These are phyloP conservation scores for Pythium phragmiticola DNA, from an alignment of 352 stramenopile genomes.

Conservation along the genomic window DNA sequence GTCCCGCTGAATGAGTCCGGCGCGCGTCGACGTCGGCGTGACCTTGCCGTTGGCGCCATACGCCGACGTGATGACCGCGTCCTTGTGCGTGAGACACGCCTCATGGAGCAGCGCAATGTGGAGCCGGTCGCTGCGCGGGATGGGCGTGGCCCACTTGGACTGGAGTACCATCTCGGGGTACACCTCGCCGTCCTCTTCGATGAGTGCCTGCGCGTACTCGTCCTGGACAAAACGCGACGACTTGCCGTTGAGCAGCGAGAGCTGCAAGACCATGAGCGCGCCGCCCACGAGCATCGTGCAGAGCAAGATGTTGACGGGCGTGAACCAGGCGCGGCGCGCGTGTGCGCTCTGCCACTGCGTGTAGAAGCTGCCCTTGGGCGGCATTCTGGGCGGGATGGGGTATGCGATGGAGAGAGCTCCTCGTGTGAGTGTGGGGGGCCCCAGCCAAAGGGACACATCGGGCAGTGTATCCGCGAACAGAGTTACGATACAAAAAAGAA, in stretches of 20 bases:
- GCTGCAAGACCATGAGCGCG: slow-evolving; percentile 15
- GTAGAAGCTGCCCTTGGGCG: slow-evolving; percentile 23
- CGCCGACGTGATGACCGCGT: slow-evolving; percentile 49
- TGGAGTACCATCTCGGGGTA: slow-evolving; percentile 16
- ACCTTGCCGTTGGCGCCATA: slow-evolving; percentile 20
- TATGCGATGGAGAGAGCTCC: background rate
- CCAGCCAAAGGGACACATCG: too few relatives aligned
- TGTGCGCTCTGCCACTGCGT: slow-evolving; percentile 20
- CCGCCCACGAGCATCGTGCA: slow-evolving; percentile 10
- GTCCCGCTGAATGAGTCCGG: slow-evolving; percentile 24
- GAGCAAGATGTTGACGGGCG: slow-evolving; percentile 23
- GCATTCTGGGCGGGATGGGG: background rate
- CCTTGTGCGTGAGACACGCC: slow-evolving; percentile 40
- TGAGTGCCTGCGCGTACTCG: slow-evolving; percentile 10
- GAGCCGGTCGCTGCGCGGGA: slow-evolving; percentile 30
- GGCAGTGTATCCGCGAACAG: too few relatives aligned
- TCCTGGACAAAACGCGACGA: background rate
- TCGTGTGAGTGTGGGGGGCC: background rate
- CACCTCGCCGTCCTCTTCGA: slow-evolving; percentile 14
- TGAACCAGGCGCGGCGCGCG: slow-evolving; percentile 17
- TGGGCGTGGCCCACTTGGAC: slow-evolving; percentile 16
- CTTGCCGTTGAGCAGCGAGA: slow-evolving; percentile 11
- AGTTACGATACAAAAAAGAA: too few relatives aligned
- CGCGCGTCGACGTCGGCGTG: slow-evolving; percentile 24
- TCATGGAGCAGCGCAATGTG: slow-evolving; percentile 55